Percentiles rank a stretch among this genome's conserved stretches.
Evolutionary conservation across 106 monocot genomes (phyloP).

Genomic region (Hemerocallis citrina): DNA sequence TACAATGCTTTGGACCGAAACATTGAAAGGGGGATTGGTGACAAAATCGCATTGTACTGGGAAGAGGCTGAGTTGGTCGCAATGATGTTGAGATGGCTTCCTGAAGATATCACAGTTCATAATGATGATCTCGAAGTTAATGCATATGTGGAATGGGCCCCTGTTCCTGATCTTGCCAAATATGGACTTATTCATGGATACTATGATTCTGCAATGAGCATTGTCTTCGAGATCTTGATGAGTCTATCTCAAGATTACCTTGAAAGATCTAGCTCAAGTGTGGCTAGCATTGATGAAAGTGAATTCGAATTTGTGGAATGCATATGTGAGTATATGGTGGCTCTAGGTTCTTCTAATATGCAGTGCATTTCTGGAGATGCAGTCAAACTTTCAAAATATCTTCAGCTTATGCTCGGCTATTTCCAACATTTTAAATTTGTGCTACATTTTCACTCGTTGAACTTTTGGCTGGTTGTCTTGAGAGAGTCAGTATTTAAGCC

Average conservation of each 20-base stretch:
- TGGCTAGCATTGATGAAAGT: constrained; percentile 54
- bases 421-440: constrained; percentile 80
- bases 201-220: constrained; percentile 77
- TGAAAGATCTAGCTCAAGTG: constrained; percentile 36
- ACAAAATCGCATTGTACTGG: constrained; percentile 83
- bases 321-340: constrained; percentile 82
- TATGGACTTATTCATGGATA: constrained; percentile 92
- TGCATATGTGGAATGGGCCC: constrained; percentile 99
- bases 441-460: constrained; percentile 83
- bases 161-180: constrained; percentile 80
- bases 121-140: constrained; percentile 98
- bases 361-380: constrained; percentile 52
- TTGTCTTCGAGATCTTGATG: constrained; percentile 73
- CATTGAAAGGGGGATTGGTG: constrained; percentile 60
- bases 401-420: constrained; percentile 92
- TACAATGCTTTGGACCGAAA: constrained; percentile 91
- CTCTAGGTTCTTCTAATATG: constrained; percentile 71
- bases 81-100: constrained; percentile 98
- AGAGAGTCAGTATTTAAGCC: constrained; percentile 53
- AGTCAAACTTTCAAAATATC: constrained; percentile 39
- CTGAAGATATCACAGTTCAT: constrained; percentile 99
- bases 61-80: constrained; percentile 98
- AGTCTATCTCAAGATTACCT: constrained; percentile 61
- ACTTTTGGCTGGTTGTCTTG: constrained; percentile 85
- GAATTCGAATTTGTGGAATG: constrained; percentile 77